Evolutionary conservation across 805 yeast genomes (phyloP).

Genomic region (Lachancea nothofagi): DNA sequence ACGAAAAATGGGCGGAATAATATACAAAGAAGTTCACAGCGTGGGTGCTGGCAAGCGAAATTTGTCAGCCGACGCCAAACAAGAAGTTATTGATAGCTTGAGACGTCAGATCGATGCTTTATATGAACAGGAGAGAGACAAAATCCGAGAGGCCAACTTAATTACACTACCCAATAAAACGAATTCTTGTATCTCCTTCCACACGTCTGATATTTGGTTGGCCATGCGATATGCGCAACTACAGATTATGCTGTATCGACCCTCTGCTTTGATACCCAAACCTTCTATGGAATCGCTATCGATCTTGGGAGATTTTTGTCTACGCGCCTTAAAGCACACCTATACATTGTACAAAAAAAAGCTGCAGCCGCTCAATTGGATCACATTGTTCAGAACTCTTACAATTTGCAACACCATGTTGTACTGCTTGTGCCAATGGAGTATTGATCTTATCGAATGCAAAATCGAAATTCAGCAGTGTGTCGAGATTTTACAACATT

Average conservation of each 20-base stretch:
- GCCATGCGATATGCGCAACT: slow-evolving; percentile 42
- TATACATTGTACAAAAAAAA: slow-evolving; percentile 42
- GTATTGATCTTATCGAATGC: slow-evolving; percentile 41
- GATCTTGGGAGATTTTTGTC: slow-evolving; percentile 41
- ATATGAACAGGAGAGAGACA: slow-evolving; percentile 23
- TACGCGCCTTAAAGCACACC: slow-evolving; percentile 42
- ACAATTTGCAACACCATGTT: slow-evolving; percentile 44
- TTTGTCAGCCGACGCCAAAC: slow-evolving; percentile 30
- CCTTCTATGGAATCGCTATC: slow-evolving; percentile 39
- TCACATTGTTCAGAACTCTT: slow-evolving; percentile 41
- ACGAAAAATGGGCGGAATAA: slow-evolving; percentile 43
- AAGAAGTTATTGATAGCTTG: slow-evolving; percentile 30
- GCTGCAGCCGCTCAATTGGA: slow-evolving; percentile 46
- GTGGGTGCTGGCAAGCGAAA: slow-evolving; percentile 36
- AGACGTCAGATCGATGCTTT: slow-evolving; percentile 33
- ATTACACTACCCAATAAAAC: slow-evolving; percentile 10
- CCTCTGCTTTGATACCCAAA: slow-evolving; percentile 43
- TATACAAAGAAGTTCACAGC: slow-evolving; percentile 43
- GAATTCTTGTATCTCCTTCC: slow-evolving; percentile 26
- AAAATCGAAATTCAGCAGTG: slow-evolving; percentile 43
- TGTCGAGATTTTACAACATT: slow-evolving; percentile 42
- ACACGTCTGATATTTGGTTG: slow-evolving; percentile 34
- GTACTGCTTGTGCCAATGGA: slow-evolving; percentile 43
- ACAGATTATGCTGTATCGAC: slow-evolving; percentile 43
- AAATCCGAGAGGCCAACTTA: slow-evolving; percentile 22